A percentile compares a stretch with the other conserved stretches of the same genome.
Conservation (phyloP, 805 yeast genomes). For the Candida ficus region DNA sequence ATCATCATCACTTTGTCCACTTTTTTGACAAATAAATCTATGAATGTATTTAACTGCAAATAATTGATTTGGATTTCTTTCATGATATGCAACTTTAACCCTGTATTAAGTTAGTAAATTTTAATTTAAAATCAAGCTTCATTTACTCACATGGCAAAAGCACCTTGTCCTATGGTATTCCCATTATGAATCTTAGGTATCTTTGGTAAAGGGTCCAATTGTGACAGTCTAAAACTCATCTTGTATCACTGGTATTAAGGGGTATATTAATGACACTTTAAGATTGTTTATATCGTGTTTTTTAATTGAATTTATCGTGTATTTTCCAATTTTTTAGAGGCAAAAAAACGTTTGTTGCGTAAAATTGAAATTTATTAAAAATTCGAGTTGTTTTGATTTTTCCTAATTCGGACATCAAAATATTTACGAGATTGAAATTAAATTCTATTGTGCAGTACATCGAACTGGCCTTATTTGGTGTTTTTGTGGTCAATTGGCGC, state of each 20-base stretch:
- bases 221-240: constrained; percentile 34
- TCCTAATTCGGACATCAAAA: constrained; percentile 4
- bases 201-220: constrained; percentile 42
- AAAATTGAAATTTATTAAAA: too few species aligned
- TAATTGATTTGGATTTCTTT: constrained; percentile 28
- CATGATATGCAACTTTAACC: constrained; percentile 45
- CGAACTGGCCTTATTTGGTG: too few species aligned
- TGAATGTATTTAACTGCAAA: constrained; percentile 60
- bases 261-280: too few species aligned
- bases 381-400: constrained; percentile 14
- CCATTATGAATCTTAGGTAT: constrained; percentile 43
- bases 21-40: constrained; percentile 30
- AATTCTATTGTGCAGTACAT: too few species aligned
- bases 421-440: too few species aligned
- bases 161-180: constrained; percentile 59
- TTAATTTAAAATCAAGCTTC: not conserved
- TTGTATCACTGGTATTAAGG: too few species aligned
- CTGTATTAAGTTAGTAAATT: constrained; percentile 16
- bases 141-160: constrained; percentile 49
- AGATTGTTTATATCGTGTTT: too few species aligned
- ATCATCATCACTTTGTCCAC: constrained; percentile 34
- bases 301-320: too few species aligned
- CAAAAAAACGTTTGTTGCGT: too few species aligned
- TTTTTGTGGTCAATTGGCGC: too few species aligned
- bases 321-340: too few species aligned